phyloP scores from a whole-genome alignment of 2,329 filamentous ascomycete genomes.

The Fusarium liriodendri region DNA sequence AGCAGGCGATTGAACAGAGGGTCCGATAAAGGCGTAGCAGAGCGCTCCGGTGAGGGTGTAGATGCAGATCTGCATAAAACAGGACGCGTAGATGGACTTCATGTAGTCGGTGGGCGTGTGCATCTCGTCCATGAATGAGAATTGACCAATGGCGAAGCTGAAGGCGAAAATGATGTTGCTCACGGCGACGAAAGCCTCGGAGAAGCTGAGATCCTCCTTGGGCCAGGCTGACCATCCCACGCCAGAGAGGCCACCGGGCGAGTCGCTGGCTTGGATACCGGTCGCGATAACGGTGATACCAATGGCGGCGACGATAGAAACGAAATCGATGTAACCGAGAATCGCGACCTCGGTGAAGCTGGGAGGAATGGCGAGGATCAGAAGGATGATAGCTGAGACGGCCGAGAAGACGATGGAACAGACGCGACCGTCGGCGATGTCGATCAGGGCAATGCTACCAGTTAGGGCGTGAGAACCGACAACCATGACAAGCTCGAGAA shows the following conservation, averaged over 20 bases:
- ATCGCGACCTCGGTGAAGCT: slow-evolving; percentile 52
- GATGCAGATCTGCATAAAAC: slow-evolving; percentile 69
- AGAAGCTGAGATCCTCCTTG: slow-evolving; percentile 58
- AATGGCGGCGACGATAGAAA: slow-evolving; percentile 64
- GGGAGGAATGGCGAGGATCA: slow-evolving; percentile 59
- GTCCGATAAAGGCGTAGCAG: slow-evolving; percentile 76
- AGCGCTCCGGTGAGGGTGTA: slow-evolving; percentile 75
- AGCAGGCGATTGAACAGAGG: slow-evolving; percentile 72
- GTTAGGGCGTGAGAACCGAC: slow-evolving; percentile 79
- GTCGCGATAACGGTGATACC: slow-evolving; percentile 76
- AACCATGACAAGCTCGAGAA: slow-evolving; percentile 75
- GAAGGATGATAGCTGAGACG: slow-evolving; percentile 58
- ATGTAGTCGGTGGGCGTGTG: slow-evolving; percentile 43
- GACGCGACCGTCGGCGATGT: slow-evolving; percentile 65
- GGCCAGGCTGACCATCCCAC: slow-evolving; percentile 59
- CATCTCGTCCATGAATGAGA: slow-evolving; percentile 41
- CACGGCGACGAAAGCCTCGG: slow-evolving; percentile 68
- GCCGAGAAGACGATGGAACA: slow-evolving; percentile 51
- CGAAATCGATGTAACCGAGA: slow-evolving; percentile 58
- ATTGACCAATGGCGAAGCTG: slow-evolving; percentile 37
- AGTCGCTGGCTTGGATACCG: slow-evolving; percentile 56
- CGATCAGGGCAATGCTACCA: slow-evolving; percentile 75
- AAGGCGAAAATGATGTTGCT: slow-evolving; percentile 63
- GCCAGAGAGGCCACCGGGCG: slow-evolving; percentile 45
- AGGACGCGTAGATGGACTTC: slow-evolving; percentile 71